Percentiles rank a stretch among this genome's conserved stretches.
Conservation (phyloP, 768 basidiomycete species). For the Mycena leptocephala region DNA sequence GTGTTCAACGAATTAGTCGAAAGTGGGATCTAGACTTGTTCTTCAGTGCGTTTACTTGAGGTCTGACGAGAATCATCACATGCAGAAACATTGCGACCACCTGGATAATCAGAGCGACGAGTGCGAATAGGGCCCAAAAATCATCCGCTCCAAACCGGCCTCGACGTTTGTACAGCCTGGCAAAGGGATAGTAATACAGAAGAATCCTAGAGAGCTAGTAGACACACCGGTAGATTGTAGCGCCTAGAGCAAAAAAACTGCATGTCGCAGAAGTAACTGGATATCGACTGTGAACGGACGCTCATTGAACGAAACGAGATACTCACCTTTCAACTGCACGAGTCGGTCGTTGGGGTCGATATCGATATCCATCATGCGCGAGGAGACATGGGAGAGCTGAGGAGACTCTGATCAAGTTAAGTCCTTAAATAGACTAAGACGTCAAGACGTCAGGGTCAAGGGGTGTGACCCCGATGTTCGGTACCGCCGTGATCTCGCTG, state of each 20-base stretch:
- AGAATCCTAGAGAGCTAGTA: neutral
- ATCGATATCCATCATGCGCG: too few species aligned
- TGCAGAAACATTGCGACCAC: neutral
- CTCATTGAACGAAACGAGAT: neutral
- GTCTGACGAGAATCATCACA: neutral
- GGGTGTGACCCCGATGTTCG: too few species aligned
- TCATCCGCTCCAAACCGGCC: neutral
- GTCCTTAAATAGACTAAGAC: too few species aligned
- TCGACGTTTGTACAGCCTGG: neutral
- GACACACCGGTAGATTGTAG: neutral
- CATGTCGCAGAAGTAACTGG: neutral
- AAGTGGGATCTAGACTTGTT: slow-evolving; percentile 8
- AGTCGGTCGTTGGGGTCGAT: slow-evolving; percentile 15
- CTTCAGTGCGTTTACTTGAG: neutral
- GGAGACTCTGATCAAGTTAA: too few species aligned
- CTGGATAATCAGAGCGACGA: neutral
- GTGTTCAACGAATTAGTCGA: slow-evolving; percentile 7
- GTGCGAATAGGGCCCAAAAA: neutral
- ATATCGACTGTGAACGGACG: neutral
- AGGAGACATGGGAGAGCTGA: too few species aligned
- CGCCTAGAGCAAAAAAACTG: neutral
- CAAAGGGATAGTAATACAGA: neutral
- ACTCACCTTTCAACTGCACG: slow-evolving; percentile 12
- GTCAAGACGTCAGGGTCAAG: too few species aligned
- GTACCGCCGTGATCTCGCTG: too few species aligned